Base-by-base conservation (phyloP, 2,329 filamentous ascomycete species). In the Uncinocarpus reesii region DNA sequence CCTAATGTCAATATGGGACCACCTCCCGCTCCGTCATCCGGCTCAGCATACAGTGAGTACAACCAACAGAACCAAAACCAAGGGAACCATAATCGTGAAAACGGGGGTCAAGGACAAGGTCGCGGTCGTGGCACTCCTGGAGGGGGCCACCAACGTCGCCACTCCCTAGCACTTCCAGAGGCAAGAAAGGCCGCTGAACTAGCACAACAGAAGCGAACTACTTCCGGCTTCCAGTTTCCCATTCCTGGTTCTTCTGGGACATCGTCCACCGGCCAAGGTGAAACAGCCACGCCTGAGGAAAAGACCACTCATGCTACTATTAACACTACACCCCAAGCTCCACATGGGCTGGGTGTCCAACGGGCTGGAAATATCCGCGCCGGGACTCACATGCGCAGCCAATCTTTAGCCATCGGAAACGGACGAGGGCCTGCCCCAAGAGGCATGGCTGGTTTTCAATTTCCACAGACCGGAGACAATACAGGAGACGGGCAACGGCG, bases 131-230 rank as follows among this genome's bases (percentile, higher is more conserved):
- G 84, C 55, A 82, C 83, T 53, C 75, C 79, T 52, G 78, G 76
- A 52, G 69, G 81, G 60, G 90, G 90, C 53, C 92, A 98, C 65
- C 84, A 93, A 67, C 81, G 92, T 63, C 83, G 92, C 68, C 92
- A 98, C 70, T 98, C 92, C 16, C 75, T 98, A 55, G 92, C 89
- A 54, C 74, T 98, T 55, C 86, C 89, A 31, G 92, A 98, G 68
- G 92, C 92, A 42, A 96, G 95, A 71, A 96, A 95, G 72, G 92
- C 92, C 41, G 92, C 92, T 49, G 92, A 98, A 66, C 71, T 95
- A 55, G 92, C 92, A 42, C 92, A 98, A 70, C 90, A 95, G 74
- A 95, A 95, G 72, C 79, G 89, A 66, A 94, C 90, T 48, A 88
- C 89, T 53, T 88, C 86, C 54, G 88, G 82, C 50, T 98, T 96